Percentiles rank a stretch among this genome's conserved stretches.
phyloP scores from a whole-genome alignment of 2,329 filamentous ascomycete genomes.

The Pyrenophora tritici-repentis region DNA sequence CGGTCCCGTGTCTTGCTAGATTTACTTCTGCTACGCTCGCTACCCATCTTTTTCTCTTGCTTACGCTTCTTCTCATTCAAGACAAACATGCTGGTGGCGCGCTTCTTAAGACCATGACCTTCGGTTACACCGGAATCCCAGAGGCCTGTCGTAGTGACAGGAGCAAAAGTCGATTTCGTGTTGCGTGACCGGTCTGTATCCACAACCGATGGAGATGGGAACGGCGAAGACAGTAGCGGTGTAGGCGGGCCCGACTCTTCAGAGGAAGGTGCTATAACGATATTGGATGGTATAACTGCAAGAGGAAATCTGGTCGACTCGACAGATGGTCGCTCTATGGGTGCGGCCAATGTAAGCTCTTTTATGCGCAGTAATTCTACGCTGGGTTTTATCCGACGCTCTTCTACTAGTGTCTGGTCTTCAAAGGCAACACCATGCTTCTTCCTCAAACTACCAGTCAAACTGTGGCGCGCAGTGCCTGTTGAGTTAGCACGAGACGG shows the following conservation, averaged over 20 bases:
- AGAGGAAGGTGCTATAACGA: constrained; percentile 18
- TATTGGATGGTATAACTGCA: constrained; percentile 17
- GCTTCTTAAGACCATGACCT: constrained; percentile 30
- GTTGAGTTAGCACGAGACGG: constrained; percentile 43
- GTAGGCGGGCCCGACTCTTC: constrained; percentile 9
- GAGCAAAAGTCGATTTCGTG: constrained; percentile 39
- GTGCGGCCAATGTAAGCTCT: constrained; percentile 31
- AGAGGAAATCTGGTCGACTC: constrained; percentile 3
- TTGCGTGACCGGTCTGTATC: constrained; percentile 29
- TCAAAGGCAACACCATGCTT: constrained; percentile 36
- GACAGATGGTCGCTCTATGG: constrained; percentile 14
- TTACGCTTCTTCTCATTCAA: constrained; percentile 41
- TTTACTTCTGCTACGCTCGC: constrained; percentile 33
- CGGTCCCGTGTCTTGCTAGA: constrained; percentile 27
- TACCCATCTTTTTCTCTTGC: constrained; percentile 28
- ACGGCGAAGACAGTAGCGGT: constrained; percentile 16
- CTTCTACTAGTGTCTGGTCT: constrained; percentile 37
- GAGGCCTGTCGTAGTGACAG: constrained; percentile 41
- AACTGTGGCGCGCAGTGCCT: constrained; percentile 33
- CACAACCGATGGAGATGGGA: constrained; percentile 20
- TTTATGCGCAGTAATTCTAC: constrained; percentile 40
- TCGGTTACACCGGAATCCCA: constrained; percentile 45
- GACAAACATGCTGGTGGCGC: constrained; percentile 43
- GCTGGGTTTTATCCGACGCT: constrained; percentile 39
- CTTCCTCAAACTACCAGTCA: constrained; percentile 35